Conservation (phyloP, 2,329 filamentous ascomycete species). For the Aspergillus amoenus region DNA sequence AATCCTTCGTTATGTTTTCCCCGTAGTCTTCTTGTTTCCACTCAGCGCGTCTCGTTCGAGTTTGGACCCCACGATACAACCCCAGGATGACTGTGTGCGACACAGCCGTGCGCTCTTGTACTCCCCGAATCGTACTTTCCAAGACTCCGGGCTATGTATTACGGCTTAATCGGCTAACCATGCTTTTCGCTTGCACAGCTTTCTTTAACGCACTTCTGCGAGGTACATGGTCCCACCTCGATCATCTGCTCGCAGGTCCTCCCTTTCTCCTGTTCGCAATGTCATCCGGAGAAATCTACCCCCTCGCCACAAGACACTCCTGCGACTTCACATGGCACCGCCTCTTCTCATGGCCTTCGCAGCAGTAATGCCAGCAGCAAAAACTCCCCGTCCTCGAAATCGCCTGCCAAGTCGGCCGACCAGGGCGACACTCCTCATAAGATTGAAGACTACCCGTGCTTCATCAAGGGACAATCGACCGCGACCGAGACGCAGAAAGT, state of each 20-base stretch:
- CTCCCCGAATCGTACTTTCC: slow-evolving; percentile 3
- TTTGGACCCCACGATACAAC: neutral
- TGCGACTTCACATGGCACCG: slow-evolving; percentile 31
- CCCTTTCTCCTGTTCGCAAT: slow-evolving; percentile 55
- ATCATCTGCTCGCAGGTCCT: slow-evolving; percentile 62
- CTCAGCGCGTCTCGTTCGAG: neutral
- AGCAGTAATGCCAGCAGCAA: slow-evolving; percentile 18
- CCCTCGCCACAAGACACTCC: slow-evolving; percentile 44
- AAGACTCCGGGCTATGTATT: slow-evolving; percentile 1
- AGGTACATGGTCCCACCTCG: slow-evolving; percentile 61
- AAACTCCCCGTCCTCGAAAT: slow-evolving; percentile 16
- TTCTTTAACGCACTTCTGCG: slow-evolving; percentile 63
- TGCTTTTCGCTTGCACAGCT: slow-evolving; percentile 42
- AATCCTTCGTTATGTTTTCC: slow-evolving; percentile 2
- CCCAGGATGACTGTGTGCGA: slow-evolving; percentile 3
- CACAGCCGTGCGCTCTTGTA: neutral
- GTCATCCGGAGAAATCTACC: slow-evolving; percentile 43
- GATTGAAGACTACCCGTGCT: slow-evolving; percentile 54
- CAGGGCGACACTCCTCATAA: slow-evolving; percentile 27
- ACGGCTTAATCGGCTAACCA: slow-evolving; percentile 8
- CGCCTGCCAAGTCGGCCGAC: slow-evolving; percentile 13
- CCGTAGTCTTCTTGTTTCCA: neutral
- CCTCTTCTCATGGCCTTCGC: slow-evolving; percentile 26
- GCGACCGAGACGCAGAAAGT: slow-evolving; percentile 47
- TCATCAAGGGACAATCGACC: slow-evolving; percentile 40